Evolutionary conservation across 495 filamentous ascomycete genomes (phyloP), one percentile per base, ranked within the genome.

Genomic region (Chaetomium tenue): DNA sequence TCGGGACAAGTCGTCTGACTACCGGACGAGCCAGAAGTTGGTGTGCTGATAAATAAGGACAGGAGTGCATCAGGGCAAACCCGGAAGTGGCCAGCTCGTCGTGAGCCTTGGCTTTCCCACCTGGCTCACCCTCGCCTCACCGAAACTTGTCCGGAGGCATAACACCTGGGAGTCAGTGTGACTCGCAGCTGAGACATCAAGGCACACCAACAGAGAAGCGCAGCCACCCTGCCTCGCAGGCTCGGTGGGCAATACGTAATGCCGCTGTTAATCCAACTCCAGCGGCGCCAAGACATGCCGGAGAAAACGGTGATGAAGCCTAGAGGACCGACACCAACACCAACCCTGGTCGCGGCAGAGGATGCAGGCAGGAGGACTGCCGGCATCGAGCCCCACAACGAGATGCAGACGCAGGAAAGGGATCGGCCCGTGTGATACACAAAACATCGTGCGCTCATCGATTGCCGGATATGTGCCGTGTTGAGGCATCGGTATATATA

Each of bases 171-270:
- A 62, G 51, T 39, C 66, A 69, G 64, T 68, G 72, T 72, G 71
- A 75, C 72, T 73, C 58, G 50, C 51, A 63, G 52, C 68, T 75
- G 72, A 75, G 72, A 75, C 72, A 75, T 54, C 48, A 66, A 68
- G 67, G 65, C 71, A 73, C 72, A 74, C 72, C 64, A 71, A 66
- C n/a, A 18, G 52, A 53, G 58, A 58, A 48, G 39, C 54, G 56
- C 65, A 62, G 67, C 60, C 50, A 66, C 55, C 39, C 30, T 51
- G n/a, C 55, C n/a, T 33, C 51, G 37, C 47, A 37, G 28, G 13
- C 53, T 2, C 37, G 23, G 33, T 25, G 33, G 26, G 20, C 26
- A 6, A 33, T 55, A 67, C 66, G 66, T 64, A 57, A 67, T 64
- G 61, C 39, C 57, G 53, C 26, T 40, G 54, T 7, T 16, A 47